Base-by-base conservation (phyloP, 192 early-diverging fungal genomes). In the Podochytrium sp. region DNA sequence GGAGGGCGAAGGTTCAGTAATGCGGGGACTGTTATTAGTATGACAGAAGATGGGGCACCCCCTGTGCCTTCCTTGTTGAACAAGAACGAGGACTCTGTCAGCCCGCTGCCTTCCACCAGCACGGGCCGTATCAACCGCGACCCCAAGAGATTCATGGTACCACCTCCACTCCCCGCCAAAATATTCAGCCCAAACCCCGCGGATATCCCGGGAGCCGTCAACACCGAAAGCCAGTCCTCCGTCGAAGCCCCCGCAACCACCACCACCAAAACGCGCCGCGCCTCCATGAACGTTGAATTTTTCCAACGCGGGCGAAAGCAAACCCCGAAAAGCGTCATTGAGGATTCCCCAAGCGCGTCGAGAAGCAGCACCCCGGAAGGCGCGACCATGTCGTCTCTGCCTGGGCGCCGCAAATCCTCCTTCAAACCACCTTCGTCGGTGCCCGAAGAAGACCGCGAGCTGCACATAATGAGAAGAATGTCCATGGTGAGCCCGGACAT, bases 401-500 rank as follows among this genome's bases (percentile, higher is more conserved):
- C 20, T 27, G 39, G 3, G 3, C 6, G 38, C 10, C 30, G 69
- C 57, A 71, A 71, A 23, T 71, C 69, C 38, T 7, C 69, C 16
- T 43, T 60, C 37, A 40, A 27, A 25, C 2, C 69, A 7, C 12
- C 27, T 14, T 47, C 41, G 18, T 18, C 50, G 0, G 35, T 42
- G 16, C n/a, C 51, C 3, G 52, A 63, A 35, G 55, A 64, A 2
- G 73, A 74, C 52, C 76, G 79, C 14, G 76, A 75, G 55, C 42
- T 71, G 2, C 51, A 42, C 23, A 37, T 79, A 32, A 65, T 80
- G 55, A 73, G 74, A 10, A 69, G 82, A 32, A 84, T 84, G 82
- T 78, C 82, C 41, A 79, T 79, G 79, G 82, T 84, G 50, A 76
- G 77, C 47, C 81, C 80, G 37, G 72, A 61, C 12, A n/a, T 29